Conservation (phyloP, 2,329 filamentous ascomycete genomes). For the Fusarium musae region DNA sequence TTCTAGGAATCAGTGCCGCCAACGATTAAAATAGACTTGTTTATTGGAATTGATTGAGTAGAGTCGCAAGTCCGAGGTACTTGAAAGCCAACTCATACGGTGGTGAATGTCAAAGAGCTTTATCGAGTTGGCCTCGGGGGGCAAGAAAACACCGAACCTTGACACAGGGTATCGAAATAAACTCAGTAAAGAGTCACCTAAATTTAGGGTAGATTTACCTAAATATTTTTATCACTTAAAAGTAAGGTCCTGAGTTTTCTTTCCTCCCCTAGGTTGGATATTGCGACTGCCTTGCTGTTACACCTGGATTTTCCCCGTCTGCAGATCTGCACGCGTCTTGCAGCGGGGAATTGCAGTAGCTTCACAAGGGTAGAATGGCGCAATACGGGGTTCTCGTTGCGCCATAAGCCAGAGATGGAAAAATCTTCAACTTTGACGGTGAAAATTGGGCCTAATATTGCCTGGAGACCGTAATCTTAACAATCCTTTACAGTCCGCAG, state of each 20-base stretch:
- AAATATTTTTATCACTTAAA: no score
- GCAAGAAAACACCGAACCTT: no score
- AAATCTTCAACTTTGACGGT: not conserved
- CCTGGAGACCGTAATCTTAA: not conserved
- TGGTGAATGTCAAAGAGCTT: not conserved
- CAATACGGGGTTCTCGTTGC: constrained; percentile 24
- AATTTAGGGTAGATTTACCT: no score
- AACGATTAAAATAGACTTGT: not conserved
- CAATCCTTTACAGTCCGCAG: not conserved
- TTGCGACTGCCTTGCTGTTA: not conserved
- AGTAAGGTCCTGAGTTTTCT: no score
- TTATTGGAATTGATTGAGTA: not conserved
- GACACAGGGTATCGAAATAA: no score
- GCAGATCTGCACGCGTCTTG: not conserved
- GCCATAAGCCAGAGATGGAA: constrained; percentile 17
- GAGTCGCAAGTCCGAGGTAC: no score
- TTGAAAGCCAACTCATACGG: not conserved
- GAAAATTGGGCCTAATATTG: not conserved
- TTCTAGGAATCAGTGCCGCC: not conserved
- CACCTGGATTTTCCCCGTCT: not conserved
- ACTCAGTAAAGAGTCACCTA: no score
- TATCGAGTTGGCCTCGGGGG: not conserved
- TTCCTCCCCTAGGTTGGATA: no score
- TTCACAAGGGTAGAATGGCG: constrained; percentile 30
- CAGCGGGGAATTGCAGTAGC: not conserved